Evolutionary conservation across 208 protist species (phyloP).

Genomic region (Crithidia thermophila): DNA sequence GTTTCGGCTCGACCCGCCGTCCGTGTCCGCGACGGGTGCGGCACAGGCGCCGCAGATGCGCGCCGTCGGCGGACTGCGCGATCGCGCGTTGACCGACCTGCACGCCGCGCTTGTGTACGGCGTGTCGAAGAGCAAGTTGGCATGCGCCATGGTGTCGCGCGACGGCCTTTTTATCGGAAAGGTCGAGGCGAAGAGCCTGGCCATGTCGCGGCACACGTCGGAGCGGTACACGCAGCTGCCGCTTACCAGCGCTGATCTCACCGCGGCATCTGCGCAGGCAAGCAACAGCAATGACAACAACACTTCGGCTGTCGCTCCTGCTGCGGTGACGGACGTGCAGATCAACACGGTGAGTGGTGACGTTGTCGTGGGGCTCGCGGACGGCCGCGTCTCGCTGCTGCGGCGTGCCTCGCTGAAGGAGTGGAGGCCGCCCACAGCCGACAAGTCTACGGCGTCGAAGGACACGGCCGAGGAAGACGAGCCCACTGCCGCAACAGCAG

Average conservation of each 20-base stretch:
- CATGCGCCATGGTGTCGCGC: constrained; percentile 39
- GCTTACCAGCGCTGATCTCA: no score
- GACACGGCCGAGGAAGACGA: background rate
- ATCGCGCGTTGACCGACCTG: constrained; percentile 38
- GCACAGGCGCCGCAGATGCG: constrained; percentile 21
- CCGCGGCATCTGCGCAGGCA: no score
- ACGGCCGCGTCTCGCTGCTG: constrained; percentile 62
- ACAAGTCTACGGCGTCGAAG: background rate
- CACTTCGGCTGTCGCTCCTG: background rate
- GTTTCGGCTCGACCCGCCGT: constrained; percentile 8
- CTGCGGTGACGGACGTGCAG: constrained; percentile 37
- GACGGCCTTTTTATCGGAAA: constrained; percentile 54
- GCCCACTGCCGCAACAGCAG: background rate
- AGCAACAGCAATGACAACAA: no score
- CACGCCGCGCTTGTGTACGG: constrained; percentile 43
- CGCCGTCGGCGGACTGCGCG: constrained; percentile 39
- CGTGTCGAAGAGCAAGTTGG: constrained; percentile 37
- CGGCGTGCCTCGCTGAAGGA: constrained; percentile 25
- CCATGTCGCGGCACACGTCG: constrained; percentile 47
- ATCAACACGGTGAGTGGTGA: constrained; percentile 61
- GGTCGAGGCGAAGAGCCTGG: constrained; percentile 48
- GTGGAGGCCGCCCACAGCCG: background rate
- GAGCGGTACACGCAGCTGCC: constrained; percentile 35
- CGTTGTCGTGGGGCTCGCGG: constrained; percentile 62
- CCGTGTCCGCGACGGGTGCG: background rate